Conservation (phyloP, 1,284 basidiomycete genomes). For the Thecaphora thlaspeos region DNA sequence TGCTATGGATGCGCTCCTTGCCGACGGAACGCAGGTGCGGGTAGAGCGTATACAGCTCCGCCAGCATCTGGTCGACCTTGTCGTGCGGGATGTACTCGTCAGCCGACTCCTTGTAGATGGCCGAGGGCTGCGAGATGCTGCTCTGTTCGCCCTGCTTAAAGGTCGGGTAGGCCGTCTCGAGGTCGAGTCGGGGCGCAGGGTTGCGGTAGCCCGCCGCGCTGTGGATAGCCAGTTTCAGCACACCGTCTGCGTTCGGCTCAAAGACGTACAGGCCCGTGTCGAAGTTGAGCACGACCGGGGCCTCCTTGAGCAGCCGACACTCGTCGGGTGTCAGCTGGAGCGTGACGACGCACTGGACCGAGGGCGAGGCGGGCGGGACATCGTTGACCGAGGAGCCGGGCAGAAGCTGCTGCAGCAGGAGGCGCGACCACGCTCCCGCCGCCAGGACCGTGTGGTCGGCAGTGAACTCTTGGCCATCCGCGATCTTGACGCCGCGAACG, state of each 20-base stretch:
- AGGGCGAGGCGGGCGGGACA: conserved; percentile 19
- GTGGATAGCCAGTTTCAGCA: conserved; percentile 75
- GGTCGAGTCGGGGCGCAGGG: conserved; percentile 47
- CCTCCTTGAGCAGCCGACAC: conserved; percentile 65
- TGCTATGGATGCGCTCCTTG: conserved; percentile 59
- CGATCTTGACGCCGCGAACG: conserved; percentile 68
- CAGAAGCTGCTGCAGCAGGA: conserved; percentile 62
- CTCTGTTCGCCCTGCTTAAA: conserved; percentile 1
- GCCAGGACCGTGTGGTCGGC: conserved; percentile 69
- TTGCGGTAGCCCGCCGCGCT: conserved; percentile 66
- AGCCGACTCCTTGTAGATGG: too few relatives aligned
- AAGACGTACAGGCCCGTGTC: conserved; percentile 60
- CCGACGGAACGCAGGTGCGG: conserved; percentile 65
- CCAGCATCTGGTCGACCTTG: conserved; percentile 63
- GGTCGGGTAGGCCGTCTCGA: conserved; percentile 7
- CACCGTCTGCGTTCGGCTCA: conserved; percentile 61
- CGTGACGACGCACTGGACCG: conserved; percentile 69
- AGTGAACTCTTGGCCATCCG: conserved; percentile 64
- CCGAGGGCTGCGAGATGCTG: too few relatives aligned
- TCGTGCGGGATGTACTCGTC: conserved; percentile 64
- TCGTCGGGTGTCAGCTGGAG: conserved; percentile 74
- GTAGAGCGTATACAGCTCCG: conserved; percentile 65
- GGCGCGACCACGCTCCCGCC: conserved; percentile 78
- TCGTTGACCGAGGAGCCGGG: conserved; percentile 15
- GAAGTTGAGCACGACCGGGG: conserved; percentile 74